phyloP scores from a whole-genome alignment of 2,329 filamentous ascomycete species.

The Xylaria sp. region DNA sequence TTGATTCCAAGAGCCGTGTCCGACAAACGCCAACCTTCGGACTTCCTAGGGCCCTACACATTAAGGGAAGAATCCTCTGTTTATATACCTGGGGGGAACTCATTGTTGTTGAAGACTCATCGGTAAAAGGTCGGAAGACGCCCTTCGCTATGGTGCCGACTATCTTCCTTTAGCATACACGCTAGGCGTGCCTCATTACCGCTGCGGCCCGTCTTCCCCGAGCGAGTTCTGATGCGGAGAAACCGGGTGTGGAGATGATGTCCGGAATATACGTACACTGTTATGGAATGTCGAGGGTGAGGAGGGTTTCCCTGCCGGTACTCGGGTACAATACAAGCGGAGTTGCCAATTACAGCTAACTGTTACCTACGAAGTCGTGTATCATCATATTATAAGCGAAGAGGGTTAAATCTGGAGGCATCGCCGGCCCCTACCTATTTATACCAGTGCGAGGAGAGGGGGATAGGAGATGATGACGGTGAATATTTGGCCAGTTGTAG shows the following conservation, averaged over 20 bases:
- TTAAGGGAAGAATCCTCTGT: background rate
- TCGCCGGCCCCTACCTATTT: too few species aligned
- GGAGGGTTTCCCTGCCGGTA: background rate
- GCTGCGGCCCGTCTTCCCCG: conserved; percentile 28
- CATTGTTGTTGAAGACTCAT: conserved; percentile 6
- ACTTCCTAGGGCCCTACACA: background rate
- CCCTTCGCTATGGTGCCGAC: background rate
- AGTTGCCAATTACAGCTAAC: too few species aligned
- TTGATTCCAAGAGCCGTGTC: background rate
- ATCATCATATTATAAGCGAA: too few species aligned
- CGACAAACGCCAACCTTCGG: background rate
- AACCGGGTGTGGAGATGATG: conserved; percentile 20
- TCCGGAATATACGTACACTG: background rate
- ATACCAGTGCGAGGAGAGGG: too few species aligned
- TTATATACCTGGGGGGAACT: conserved; percentile 20
- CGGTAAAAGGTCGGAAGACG: conserved; percentile 26
- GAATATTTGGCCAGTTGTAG: too few species aligned
- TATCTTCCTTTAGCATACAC: background rate
- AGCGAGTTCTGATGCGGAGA: conserved; percentile 20
- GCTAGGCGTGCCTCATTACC: background rate
- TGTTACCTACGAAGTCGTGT: background rate
- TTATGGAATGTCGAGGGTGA: background rate
- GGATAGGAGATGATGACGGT: too few species aligned
- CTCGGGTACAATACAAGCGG: too few species aligned
- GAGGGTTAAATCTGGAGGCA: too few species aligned